Base-by-base conservation (phyloP, 148 eudicot genomes). In the Tetragonia tetragonoides region DNA sequence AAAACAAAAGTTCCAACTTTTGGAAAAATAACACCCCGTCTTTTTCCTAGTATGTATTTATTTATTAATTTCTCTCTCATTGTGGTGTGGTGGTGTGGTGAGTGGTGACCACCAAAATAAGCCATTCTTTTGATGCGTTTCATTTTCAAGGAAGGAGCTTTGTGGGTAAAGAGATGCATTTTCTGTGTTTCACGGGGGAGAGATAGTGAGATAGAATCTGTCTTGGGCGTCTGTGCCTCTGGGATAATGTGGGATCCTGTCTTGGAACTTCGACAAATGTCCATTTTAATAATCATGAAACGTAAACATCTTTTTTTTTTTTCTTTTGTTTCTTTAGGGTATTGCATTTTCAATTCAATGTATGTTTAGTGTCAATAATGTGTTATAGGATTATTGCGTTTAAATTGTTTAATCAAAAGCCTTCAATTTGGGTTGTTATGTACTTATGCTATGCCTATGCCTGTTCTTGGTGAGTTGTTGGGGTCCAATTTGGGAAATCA, bases 221-320 rank as follows among this genome's bases (percentile, higher is more conserved):
- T 66, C 54, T 76, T 85, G 47, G 90, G 82, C 76, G 80, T 39
- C 79, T 80, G 88, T 86, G 88, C 82, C 66, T 73, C 80, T 85
- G 38, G 82, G 79, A 72, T 79, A 76, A 24, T 20, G 78, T 78
- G 82, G 77, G 79, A 81, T 84, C 78, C 20, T 86, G 79, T 80
- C 80, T 81, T 78, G 80, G 74, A 59, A 66, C 69, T 68, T 68
- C 73, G 69, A 75, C 67, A 56, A 66, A 11, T 61, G 40, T 77
- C 70, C 56, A n/a, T 59, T 20, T 40, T 54, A 67, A 61, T 68
- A 56, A 74, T 68, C 59, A 67, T 60, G 74, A 56, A 38, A 14
- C 9, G 2, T 10, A 8, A 49, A 49, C 53, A 49, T 49, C 53
- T 49, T 40, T 34, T 16, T 34, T 49, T 47, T 70, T 47, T 12